Conservation (phyloP, 2,329 filamentous ascomycete species). For the Verticillium longisporum region DNA sequence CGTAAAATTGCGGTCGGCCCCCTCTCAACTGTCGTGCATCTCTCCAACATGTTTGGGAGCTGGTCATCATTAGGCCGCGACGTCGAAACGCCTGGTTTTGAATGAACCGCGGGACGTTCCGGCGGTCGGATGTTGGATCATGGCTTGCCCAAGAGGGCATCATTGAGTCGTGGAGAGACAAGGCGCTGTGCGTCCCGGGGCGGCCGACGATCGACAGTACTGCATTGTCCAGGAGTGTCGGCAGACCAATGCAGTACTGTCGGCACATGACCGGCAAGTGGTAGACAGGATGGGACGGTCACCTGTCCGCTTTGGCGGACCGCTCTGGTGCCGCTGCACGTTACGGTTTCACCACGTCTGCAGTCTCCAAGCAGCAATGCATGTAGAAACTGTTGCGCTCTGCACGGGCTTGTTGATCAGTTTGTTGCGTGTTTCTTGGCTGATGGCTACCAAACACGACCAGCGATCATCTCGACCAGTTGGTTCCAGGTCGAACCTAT, state of each 20-base stretch:
- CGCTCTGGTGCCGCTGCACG: neutral
- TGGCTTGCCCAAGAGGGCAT: neutral
- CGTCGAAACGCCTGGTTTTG: neutral
- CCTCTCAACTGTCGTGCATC: neutral
- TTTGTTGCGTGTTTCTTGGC: neutral
- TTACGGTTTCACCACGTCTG: neutral
- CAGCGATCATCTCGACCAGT: neutral
- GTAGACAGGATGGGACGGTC: neutral
- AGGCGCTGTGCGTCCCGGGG: neutral
- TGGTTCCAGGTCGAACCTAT: neutral
- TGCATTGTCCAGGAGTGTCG: neutral
- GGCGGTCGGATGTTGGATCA: neutral
- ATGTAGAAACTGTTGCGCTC: neutral
- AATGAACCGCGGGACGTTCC: neutral
- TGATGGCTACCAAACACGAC: neutral
- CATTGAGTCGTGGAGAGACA: neutral
- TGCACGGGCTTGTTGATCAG: neutral
- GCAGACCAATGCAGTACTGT: neutral
- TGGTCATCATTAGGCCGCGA: neutral
- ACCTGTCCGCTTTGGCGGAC: neutral
- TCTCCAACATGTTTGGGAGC: neutral
- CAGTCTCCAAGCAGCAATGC: neutral
- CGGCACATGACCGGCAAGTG: neutral
- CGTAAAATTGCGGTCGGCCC: neutral
- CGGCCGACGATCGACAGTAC: neutral